Conservation (phyloP, 2,329 filamentous ascomycete genomes). For the Apiospora sp. region DNA sequence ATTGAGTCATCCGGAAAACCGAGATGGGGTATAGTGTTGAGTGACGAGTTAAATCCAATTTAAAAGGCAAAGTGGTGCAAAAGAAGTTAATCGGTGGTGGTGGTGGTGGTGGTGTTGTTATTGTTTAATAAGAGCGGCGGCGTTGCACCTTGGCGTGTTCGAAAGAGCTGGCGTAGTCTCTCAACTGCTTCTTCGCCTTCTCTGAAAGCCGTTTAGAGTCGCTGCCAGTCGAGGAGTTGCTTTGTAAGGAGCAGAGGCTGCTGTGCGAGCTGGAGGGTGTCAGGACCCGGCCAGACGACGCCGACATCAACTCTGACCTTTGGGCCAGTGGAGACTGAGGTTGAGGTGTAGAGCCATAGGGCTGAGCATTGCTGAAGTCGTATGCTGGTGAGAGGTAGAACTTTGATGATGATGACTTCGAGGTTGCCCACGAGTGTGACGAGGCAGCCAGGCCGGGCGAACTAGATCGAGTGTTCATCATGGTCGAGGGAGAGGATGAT, state of each 20-base stretch:
- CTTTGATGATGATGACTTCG: constrained; percentile 49
- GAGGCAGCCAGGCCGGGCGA: constrained; percentile 61
- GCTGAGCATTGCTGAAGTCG: constrained; percentile 73
- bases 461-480: constrained; percentile 64
- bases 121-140: constrained; percentile 61
- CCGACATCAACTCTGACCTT: constrained; percentile 40
- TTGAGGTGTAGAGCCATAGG: constrained; percentile 60
- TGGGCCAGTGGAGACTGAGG: constrained; percentile 49
- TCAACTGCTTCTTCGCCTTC: constrained; percentile 79
- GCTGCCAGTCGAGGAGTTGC: constrained; percentile 61
- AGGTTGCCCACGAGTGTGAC: constrained; percentile 59
- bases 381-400: constrained; percentile 79
- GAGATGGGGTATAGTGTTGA: constrained; percentile 36
- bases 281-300: constrained; percentile 53
- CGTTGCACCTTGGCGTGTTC: constrained; percentile 76
- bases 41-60: constrained; percentile 27
- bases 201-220: constrained; percentile 71
- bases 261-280: constrained; percentile 82
- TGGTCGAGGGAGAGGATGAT: constrained; percentile 67
- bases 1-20: constrained; percentile 33
- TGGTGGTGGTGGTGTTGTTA: background rate
- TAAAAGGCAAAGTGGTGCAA: constrained; percentile 12
- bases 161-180: constrained; percentile 87
- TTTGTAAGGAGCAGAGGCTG: constrained; percentile 82
- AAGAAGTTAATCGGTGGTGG: constrained; percentile 21